Conservation (phyloP, 148 eudicot genomes). For the Persicaria tinctoria region DNA sequence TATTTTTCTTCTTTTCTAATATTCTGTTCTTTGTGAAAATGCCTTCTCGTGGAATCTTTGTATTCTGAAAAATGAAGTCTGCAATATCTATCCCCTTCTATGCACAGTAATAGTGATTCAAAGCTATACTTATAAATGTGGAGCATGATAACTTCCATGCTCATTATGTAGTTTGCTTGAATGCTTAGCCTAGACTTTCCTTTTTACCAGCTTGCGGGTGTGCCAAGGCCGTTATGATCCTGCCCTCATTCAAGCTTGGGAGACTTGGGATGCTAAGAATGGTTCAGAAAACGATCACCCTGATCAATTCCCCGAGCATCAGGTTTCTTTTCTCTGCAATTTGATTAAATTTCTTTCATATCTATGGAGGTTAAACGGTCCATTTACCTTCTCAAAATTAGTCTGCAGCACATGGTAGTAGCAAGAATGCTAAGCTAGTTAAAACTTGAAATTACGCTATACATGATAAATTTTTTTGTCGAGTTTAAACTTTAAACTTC, state of each 20-base stretch:
- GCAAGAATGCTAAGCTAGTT: background rate
- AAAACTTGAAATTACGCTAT: background rate
- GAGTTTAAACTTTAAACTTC: background rate
- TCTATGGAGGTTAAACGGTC: background rate
- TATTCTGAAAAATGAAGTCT: background rate
- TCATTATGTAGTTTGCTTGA: background rate
- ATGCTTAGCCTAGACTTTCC: constrained; percentile 4
- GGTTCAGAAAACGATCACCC: constrained; percentile 93
- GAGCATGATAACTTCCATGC: background rate
- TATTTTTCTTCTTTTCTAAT: background rate
- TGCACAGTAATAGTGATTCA: too few species aligned
- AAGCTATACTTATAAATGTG: too few species aligned
- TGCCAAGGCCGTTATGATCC: constrained; percentile 83
- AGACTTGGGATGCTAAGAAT: constrained; percentile 69
- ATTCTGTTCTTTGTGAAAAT: background rate
- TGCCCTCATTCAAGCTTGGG: constrained; percentile 77
- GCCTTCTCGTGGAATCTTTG: background rate
- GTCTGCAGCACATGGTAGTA: background rate
- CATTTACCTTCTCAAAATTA: background rate
- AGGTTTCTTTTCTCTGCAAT: constrained; percentile 37
- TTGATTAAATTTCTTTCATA: background rate
- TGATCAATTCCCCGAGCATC: constrained; percentile 58
- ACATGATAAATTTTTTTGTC: constrained; percentile 7
- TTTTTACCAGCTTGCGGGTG: constrained; percentile 49
- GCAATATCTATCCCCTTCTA: background rate